Conservation (phyloP, 495 filamentous ascomycete species). For the Rhypophila decipiens region DNA sequence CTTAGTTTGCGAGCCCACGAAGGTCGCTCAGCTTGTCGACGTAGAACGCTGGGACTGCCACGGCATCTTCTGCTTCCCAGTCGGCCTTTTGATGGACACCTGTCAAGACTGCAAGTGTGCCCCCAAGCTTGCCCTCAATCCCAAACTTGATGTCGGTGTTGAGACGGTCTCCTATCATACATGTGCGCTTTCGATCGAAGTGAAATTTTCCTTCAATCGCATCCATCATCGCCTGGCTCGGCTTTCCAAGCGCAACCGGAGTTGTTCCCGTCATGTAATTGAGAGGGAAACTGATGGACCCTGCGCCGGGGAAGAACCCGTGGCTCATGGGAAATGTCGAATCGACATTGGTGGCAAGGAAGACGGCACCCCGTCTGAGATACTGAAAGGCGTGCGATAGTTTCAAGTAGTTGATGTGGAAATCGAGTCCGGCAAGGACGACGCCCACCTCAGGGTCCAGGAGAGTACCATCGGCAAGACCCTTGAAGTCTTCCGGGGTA, state of each 20-base stretch:
- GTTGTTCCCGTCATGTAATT: slow-evolving; percentile 63
- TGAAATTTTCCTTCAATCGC: slow-evolving; percentile 92
- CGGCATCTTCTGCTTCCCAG: slow-evolving; percentile 56
- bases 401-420: slow-evolving; percentile 93
- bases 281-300: slow-evolving; percentile 72
- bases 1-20: slow-evolving; percentile 23
- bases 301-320: slow-evolving; percentile 86
- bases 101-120: slow-evolving; percentile 85
- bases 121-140: slow-evolving; percentile 81
- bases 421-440: slow-evolving; percentile 85
- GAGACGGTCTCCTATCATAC: slow-evolving; percentile 93
- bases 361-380: slow-evolving; percentile 73
- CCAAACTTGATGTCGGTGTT: slow-evolving; percentile 97
- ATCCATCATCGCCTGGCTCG: slow-evolving; percentile 98
- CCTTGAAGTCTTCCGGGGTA: slow-evolving; percentile 67
- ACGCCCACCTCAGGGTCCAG: slow-evolving; percentile 84
- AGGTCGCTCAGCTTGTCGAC: slow-evolving; percentile 79
- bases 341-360: slow-evolving; percentile 91
- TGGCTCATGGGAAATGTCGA: slow-evolving; percentile 74
- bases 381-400: slow-evolving; percentile 78
- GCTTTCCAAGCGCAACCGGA: slow-evolving; percentile 81
- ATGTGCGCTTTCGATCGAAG: slow-evolving; percentile 76
- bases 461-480: slow-evolving; percentile 65
- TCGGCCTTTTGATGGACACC: slow-evolving; percentile 81
- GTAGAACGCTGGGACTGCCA: slow-evolving; percentile 67